These are phyloP conservation scores for Sclerotiophoma versabilis DNA, from an alignment of 2,329 filamentous ascomycete species.

Conservation along the genomic window DNA sequence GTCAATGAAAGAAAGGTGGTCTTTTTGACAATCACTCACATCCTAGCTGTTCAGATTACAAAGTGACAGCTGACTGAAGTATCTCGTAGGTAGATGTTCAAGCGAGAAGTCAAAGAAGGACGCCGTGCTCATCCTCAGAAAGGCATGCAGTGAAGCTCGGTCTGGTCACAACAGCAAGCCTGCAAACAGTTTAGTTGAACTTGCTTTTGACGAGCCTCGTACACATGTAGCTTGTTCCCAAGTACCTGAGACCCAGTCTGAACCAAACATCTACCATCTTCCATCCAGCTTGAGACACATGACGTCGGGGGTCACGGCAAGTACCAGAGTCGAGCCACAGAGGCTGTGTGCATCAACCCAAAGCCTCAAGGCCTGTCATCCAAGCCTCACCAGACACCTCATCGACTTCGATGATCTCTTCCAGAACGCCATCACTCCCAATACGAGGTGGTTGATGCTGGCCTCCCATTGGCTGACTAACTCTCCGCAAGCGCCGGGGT, in stretches of 20 bases:
- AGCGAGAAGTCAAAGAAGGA: too few relatives aligned
- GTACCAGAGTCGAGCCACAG: constrained; percentile 18
- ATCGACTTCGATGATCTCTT: constrained; percentile 11
- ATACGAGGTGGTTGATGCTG: constrained; percentile 20
- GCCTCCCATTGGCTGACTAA: constrained; percentile 33
- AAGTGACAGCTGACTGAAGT: neutral
- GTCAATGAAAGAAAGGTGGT: neutral
- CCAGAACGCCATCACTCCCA: constrained; percentile 11
- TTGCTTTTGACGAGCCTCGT: constrained; percentile 4
- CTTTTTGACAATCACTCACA: neutral
- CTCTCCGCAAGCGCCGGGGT: constrained; percentile 40
- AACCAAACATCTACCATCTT: constrained; percentile 9
- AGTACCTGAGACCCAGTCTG: constrained; percentile 9
- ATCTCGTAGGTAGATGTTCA: neutral
- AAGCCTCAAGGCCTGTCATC: constrained; percentile 6
- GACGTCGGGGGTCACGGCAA: constrained; percentile 4
- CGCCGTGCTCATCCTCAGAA: neutral
- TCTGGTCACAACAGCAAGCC: neutral
- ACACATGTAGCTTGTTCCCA: constrained; percentile 1
- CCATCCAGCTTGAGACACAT: constrained; percentile 4
- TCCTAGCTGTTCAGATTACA: neutral
- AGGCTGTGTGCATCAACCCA: constrained; percentile 17
- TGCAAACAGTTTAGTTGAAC: neutral
- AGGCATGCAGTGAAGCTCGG: neutral
- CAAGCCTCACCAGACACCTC: constrained; percentile 19